A percentile compares a stretch with the other conserved stretches of the same genome.
phyloP scores from a whole-genome alignment of 2,329 filamentous ascomycete genomes.

The Cyphellophora europaea region DNA sequence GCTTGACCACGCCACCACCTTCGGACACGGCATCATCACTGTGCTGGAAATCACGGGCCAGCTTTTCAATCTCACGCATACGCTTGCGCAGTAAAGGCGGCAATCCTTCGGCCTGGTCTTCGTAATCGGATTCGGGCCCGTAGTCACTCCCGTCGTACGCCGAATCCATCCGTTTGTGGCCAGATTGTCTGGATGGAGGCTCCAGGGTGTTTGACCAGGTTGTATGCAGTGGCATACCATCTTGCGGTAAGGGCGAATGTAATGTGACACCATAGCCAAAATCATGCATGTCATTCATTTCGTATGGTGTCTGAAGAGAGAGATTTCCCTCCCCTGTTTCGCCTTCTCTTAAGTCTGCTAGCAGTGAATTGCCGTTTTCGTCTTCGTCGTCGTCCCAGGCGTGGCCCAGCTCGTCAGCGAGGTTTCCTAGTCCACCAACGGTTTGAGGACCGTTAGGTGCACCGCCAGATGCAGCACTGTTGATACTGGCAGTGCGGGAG shows the following conservation, averaged over 20 bases:
- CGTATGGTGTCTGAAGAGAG: conserved; percentile 10
- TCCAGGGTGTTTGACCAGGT: conserved; percentile 12
- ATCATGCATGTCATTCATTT: conserved; percentile 15
- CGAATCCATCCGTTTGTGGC: conserved; percentile 32
- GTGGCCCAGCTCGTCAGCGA: conserved; percentile 56
- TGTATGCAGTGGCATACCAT: conserved; percentile 6
- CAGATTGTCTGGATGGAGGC: conserved; percentile 20
- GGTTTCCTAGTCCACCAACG: conserved; percentile 45
- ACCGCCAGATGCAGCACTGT: conserved; percentile 9
- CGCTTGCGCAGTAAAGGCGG: conserved; percentile 44
- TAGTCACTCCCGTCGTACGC: conserved; percentile 51
- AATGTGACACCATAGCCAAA: conserved; percentile 12
- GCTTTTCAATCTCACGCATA: conserved; percentile 46
- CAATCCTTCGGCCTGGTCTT: conserved; percentile 39
- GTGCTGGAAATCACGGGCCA: conserved; percentile 35
- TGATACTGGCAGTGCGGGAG: conserved; percentile 18
- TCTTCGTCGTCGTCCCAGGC: conserved; percentile 47
- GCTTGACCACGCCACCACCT: conserved; percentile 44
- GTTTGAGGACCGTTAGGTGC: conserved; percentile 9
- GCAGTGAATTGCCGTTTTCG: conserved; percentile 27
- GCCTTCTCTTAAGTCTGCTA: conserved; percentile 25
- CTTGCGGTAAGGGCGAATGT: conserved; percentile 18
- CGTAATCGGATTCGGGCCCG: conserved; percentile 46
- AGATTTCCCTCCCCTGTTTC: conserved; percentile 14
- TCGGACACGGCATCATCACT: conserved; percentile 28